Evolutionary conservation across 345 rosid species (phyloP).

Genomic region (Brassica rapa): DNA sequence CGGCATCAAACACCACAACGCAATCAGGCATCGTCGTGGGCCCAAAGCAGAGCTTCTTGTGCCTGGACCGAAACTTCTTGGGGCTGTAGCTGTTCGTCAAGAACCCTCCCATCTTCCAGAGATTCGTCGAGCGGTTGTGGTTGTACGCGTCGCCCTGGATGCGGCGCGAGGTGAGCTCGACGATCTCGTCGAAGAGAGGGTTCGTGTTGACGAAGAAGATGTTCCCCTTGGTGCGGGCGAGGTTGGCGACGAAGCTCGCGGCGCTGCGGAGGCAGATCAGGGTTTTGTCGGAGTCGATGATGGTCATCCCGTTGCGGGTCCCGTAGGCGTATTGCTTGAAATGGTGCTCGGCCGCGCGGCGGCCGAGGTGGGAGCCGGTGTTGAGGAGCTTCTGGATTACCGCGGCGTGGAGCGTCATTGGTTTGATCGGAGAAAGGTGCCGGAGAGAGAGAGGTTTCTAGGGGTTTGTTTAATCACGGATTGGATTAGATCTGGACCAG

Average conservation of each 20-base stretch:
- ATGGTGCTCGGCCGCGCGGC: conserved; percentile 72
- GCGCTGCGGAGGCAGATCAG: conserved; percentile 91
- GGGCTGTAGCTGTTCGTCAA: conserved; percentile 87
- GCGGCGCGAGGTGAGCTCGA: conserved; percentile 71
- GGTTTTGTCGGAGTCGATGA: conserved; percentile 86
- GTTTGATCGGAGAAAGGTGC: conserved; percentile 1
- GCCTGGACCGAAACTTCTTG: conserved; percentile 85
- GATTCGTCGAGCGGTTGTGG: conserved; percentile 56
- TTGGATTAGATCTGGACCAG: conserved; percentile 14
- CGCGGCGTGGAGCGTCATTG: conserved; percentile 81
- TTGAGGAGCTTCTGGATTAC: conserved; percentile 86
- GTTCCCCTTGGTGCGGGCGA: conserved; percentile 59
- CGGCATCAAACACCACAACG: conserved; percentile 80
- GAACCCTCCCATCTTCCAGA: conserved; percentile 85
- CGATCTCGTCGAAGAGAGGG: conserved; percentile 81
- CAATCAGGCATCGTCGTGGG: conserved; percentile 88
- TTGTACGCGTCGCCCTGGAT: conserved; percentile 59
- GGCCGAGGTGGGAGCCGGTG: conserved; percentile 84
- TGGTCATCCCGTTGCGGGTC: conserved; percentile 59
- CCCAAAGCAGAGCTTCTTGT: conserved; percentile 85
- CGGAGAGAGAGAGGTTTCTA: conserved; percentile 22
- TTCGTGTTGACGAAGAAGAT: conserved; percentile 91
- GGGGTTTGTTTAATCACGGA: conserved; percentile 25
- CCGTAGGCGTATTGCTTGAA: conserved; percentile 84
- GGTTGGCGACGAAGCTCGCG: conserved; percentile 64